Evolutionary conservation across 1,139 yeast species (phyloP).

Genomic region (Geotrichum europaeum): DNA sequence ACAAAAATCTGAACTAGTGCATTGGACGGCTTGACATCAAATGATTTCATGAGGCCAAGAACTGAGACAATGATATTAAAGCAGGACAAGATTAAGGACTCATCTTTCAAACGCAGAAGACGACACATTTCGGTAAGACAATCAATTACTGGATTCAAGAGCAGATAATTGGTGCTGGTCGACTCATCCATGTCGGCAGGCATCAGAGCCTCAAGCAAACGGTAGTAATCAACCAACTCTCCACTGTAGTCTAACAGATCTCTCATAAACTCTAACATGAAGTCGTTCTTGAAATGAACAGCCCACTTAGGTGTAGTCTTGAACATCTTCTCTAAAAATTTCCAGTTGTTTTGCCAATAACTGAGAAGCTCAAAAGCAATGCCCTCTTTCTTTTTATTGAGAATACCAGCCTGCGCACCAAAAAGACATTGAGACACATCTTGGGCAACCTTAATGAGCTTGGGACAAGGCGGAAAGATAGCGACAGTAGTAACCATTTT

Average conservation of each 20-base stretch:
- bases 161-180: slow-evolving; percentile 23
- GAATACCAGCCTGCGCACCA: slow-evolving; percentile 60
- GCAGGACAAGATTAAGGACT: slow-evolving; percentile 66
- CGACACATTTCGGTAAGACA: slow-evolving; percentile 47
- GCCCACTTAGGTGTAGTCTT: slow-evolving; percentile 73
- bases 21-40: slow-evolving; percentile 27
- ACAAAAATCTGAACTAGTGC: slow-evolving; percentile 23
- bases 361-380: slow-evolving; percentile 30
- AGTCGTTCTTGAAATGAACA: slow-evolving; percentile 45
- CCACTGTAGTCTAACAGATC: slow-evolving; percentile 80
- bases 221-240: slow-evolving; percentile 56
- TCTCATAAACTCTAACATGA: slow-evolving; percentile 73
- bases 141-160: slow-evolving; percentile 27
- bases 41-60: slow-evolving; percentile 29
- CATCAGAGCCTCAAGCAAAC: slow-evolving; percentile 44
- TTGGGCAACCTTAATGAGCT: slow-evolving; percentile 66
- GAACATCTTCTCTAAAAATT: slow-evolving; percentile 62
- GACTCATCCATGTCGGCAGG: slow-evolving; percentile 25
- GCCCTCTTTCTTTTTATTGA: slow-evolving; percentile 30
- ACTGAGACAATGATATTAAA: slow-evolving; percentile 55
- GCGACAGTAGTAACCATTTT: slow-evolving; percentile 40
- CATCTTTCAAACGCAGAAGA: slow-evolving; percentile 80
- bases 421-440: slow-evolving; percentile 61
- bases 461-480: slow-evolving; percentile 69
- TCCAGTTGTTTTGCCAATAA: slow-evolving; percentile 71